Conservation (phyloP, 1,139 yeast species). For the Magnusiomyces paraingens region DNA sequence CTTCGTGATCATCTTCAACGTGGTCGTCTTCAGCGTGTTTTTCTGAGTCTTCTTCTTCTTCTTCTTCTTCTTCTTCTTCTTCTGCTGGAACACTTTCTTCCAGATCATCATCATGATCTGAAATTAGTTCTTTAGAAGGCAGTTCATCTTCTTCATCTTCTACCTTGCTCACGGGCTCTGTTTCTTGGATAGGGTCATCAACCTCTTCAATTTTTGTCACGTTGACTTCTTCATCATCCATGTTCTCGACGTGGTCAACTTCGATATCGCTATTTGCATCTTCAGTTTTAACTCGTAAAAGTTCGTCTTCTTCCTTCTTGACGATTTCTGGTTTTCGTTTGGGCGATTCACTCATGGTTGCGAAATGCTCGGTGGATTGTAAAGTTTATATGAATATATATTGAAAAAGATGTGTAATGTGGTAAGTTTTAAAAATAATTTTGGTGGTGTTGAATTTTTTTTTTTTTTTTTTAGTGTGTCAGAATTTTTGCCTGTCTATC, state of each 20-base stretch:
- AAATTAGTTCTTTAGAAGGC: not conserved
- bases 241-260: not conserved
- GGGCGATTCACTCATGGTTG: no score
- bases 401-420: no score
- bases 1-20: not conserved
- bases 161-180: constrained; percentile 12
- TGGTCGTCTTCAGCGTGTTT: not conserved
- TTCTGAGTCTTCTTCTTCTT: not conserved
- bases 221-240: not conserved
- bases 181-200: not conserved
- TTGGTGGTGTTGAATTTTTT: no score
- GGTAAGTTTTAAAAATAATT: no score
- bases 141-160: constrained; percentile 11
- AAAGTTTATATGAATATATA: no score
- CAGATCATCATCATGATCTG: not conserved
- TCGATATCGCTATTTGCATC: not conserved
- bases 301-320: not conserved
- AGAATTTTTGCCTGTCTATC: no score
- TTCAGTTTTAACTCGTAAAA: not conserved
- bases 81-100: not conserved
- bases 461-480: no score
- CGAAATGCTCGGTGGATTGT: no score
- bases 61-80: constrained; percentile 4
- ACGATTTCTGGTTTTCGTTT: not conserved
- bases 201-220: not conserved